Percentiles rank a stretch among this genome's conserved stretches.
phyloP scores from a whole-genome alignment of 352 stramenopile genomes.

The Thalassiosira delicatula region DNA sequence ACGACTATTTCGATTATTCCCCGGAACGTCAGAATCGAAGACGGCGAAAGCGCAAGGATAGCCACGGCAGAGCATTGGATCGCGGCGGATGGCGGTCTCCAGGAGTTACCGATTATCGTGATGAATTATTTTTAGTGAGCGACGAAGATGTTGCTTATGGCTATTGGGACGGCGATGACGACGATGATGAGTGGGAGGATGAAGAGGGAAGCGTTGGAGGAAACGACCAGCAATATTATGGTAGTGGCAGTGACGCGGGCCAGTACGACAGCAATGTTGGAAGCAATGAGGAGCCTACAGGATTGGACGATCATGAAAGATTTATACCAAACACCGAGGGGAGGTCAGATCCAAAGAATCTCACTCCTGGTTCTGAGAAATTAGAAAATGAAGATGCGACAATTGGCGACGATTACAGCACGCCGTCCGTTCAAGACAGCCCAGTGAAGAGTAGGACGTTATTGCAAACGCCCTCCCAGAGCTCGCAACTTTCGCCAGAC shows the following conservation, averaged over 20 bases:
- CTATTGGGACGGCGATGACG: constrained; percentile 19
- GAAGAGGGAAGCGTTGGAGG: constrained; percentile 21
- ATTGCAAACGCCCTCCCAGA: neutral
- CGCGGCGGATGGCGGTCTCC: constrained; percentile 55
- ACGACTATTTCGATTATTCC: constrained; percentile 47
- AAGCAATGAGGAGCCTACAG: neutral
- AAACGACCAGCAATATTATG: constrained; percentile 6
- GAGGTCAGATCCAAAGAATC: neutral
- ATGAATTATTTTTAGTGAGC: constrained; percentile 64
- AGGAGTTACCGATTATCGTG: constrained; percentile 60
- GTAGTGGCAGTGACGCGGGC: constrained; percentile 20
- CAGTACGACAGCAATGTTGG: constrained; percentile 4
- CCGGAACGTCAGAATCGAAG: neutral
- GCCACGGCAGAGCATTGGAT: constrained; percentile 42
- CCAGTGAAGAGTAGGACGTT: neutral
- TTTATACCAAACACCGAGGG: neutral
- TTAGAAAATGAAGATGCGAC: too few species aligned
- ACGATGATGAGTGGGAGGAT: constrained; percentile 12
- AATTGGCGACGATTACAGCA: too few species aligned
- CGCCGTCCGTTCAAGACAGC: neutral
- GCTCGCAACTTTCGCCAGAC: neutral
- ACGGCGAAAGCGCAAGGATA: constrained; percentile 18
- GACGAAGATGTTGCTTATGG: constrained; percentile 63
- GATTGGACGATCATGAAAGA: neutral
- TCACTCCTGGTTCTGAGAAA: neutral